phyloP scores from a whole-genome alignment of 176 grass and related monocot species.

The Aegilops speltoides region DNA sequence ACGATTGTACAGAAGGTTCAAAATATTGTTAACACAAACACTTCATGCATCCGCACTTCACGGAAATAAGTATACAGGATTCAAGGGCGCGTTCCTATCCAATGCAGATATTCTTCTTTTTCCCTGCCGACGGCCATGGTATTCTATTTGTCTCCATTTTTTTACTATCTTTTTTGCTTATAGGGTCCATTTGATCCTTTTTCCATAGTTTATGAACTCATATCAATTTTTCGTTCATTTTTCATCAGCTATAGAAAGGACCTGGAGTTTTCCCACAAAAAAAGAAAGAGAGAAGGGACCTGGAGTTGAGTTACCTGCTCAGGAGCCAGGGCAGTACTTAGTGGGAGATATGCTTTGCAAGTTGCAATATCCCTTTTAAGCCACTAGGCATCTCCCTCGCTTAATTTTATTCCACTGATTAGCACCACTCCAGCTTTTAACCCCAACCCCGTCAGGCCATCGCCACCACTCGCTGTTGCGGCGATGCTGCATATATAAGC shows the following conservation, averaged over 20 bases:
- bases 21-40: background rate
- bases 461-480: slow-evolving; percentile 29
- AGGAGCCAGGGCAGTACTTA: background rate
- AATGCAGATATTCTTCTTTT: background rate
- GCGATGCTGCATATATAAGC: slow-evolving; percentile 34
- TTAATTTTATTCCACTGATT: background rate
- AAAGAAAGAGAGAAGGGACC: too few relatives aligned
- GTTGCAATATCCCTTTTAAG: background rate
- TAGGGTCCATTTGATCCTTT: too few relatives aligned
- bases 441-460: slow-evolving; percentile 4
- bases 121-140: background rate
- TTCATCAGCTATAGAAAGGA: too few relatives aligned
- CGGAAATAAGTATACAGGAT: too few relatives aligned
- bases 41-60: background rate
- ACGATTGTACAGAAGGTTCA: background rate
- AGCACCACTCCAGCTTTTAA: background rate
- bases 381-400: background rate
- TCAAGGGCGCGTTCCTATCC: too few relatives aligned
- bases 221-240: too few relatives aligned
- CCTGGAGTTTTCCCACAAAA: too few relatives aligned
- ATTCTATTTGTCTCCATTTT: background rate
- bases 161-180: background rate
- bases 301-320: background rate
- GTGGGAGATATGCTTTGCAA: background rate
- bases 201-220: too few relatives aligned